A percentile compares a stretch with the other conserved stretches of the same genome.
phyloP scores from a whole-genome alignment of 169 alveolate genomes.

The Plasmodium gonderi region DNA sequence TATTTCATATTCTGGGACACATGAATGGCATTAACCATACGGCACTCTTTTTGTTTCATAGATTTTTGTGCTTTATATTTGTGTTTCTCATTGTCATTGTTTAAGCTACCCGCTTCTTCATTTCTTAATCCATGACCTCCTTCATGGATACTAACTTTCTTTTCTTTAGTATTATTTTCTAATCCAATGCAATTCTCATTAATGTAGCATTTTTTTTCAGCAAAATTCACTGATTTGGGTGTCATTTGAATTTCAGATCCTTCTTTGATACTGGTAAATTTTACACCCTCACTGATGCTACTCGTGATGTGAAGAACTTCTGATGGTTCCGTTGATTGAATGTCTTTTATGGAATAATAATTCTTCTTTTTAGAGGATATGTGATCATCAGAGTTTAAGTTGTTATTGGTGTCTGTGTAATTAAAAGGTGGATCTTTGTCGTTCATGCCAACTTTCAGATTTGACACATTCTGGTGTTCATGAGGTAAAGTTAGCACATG shows the following conservation, averaged over 20 bases:
- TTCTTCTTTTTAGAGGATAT: not conserved
- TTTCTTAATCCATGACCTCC: too few species aligned
- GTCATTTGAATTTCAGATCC: not conserved
- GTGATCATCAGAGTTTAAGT: not conserved
- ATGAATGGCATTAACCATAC: not conserved
- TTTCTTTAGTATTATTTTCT: too few species aligned
- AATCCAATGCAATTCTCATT: too few species aligned
- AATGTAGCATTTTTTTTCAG: not conserved
- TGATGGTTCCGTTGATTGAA: not conserved
- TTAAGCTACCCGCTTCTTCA: too few species aligned
- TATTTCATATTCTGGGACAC: not conserved
- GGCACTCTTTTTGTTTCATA: not conserved
- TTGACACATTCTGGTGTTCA: not conserved
- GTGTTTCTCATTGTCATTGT: too few species aligned
- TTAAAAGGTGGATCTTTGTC: not conserved
- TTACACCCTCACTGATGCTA: not conserved
- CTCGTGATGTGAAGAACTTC: not conserved
- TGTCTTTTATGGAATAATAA: slow-evolving; percentile 22
- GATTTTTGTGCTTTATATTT: too few species aligned
- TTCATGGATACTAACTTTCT: too few species aligned
- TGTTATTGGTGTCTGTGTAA: not conserved
- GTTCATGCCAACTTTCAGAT: not conserved
- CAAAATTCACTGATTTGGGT: not conserved
- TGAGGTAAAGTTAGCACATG: too few species aligned
- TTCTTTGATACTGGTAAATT: slow-evolving; percentile 1